Percentiles rank a stretch among this genome's conserved stretches.
These are phyloP conservation scores for Tricholoma saponaceum DNA, from an alignment of 768 basidiomycete species.

Conservation along the genomic window DNA sequence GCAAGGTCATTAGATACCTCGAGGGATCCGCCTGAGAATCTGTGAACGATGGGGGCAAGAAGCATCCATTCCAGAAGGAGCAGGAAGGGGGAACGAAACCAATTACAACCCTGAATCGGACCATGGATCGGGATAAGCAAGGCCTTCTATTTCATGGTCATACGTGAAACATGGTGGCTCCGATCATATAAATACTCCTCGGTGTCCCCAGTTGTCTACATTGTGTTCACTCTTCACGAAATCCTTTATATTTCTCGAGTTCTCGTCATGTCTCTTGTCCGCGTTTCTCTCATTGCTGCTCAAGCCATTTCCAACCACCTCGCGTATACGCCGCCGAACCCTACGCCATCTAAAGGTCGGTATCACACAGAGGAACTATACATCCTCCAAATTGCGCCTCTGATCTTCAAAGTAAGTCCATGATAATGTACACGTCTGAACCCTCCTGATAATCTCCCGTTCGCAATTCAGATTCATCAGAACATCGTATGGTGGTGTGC, in stretches of 20 bases:
- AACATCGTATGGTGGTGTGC: conserved; percentile 19
- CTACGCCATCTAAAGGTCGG: conserved; percentile 39
- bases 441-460: not conserved
- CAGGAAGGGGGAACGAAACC: not conserved
- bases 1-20: not conserved
- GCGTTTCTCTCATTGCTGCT: conserved; percentile 34
- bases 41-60: not conserved
- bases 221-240: not conserved
- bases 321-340: conserved; percentile 47
- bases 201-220: not conserved
- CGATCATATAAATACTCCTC: not conserved
- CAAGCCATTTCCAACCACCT: conserved; percentile 41
- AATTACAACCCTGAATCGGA: not conserved
- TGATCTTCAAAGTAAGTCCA: conserved; percentile 37
- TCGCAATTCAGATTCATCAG: conserved; percentile 12
- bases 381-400: conserved; percentile 44
- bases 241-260: not conserved
- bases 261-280: conserved; percentile 33
- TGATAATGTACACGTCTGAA: not conserved
- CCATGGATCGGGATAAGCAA: not conserved
- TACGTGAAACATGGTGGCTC: no score
- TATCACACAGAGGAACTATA: conserved; percentile 41
- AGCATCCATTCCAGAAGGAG: not conserved
- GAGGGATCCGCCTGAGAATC: not conserved
- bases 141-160: not conserved